Base-by-base conservation (phyloP, 176 grass and related monocot genomes). In the Oryza nivara region DNA sequence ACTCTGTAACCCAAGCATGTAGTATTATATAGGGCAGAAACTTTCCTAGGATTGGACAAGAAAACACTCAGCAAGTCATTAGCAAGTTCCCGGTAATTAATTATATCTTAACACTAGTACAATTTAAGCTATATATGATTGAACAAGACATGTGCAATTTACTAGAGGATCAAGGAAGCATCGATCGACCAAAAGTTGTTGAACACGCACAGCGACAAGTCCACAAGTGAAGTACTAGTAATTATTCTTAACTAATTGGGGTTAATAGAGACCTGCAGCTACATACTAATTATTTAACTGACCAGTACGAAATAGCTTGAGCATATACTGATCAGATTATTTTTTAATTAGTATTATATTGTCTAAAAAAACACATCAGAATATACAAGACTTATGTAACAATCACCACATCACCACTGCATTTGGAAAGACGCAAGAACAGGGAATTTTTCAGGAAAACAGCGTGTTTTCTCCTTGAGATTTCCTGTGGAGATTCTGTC, bases 141-240 rank as follows among this genome's bases (percentile, higher is more conserved):
- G 73, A 83, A 43, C 7, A 73, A 67, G 74, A 73, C 80, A 22
- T 49, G 34, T 7, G 7, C 41, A 73, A 73, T 79, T 88, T 88
- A 83, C 15, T 78, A 72, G 20, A 52, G 9, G 45, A 56, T 84
- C 68, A 88, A 0, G 17, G 56, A 77, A 78, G 26, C 48, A 77
- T 70, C 63, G 7, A 23, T 1, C 52, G 72, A 45, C 40, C 69
- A 23, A 54, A 23, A 61, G 56, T 61, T 73, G 12, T 67, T 88
- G 64, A 51, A 43, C 86, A 83, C 15, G 73, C 52, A 77, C 15
- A 81, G 25, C 9, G 40, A 76, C 65, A 77, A 83, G 20, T 65
- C 75, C 56, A 70, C 28, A 77, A 71, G 65, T 76, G 65, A 69
- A 82, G 36, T 43, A 43, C 17, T 17, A 19, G 32, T 73, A 73